phyloP scores from a whole-genome alignment of 768 basidiomycete species.

The Rossbeevera mucosa region DNA sequence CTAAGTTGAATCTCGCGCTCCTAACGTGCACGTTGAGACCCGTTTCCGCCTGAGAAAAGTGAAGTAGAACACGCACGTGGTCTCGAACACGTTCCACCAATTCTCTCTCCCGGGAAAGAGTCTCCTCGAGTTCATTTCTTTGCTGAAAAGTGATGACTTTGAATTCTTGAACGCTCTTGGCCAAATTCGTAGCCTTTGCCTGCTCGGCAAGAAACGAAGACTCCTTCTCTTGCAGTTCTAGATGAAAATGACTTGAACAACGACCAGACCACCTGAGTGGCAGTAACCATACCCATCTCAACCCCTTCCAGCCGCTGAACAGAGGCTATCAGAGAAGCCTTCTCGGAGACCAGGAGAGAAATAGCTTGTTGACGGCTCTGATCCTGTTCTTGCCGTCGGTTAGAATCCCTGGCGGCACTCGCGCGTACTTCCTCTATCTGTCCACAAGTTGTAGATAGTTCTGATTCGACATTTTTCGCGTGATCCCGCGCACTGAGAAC shows the following conservation, averaged over 20 bases:
- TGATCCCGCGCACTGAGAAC: conserved; percentile 8
- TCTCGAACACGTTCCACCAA: conserved; percentile 31
- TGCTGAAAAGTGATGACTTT: conserved; percentile 36
- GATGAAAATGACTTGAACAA: not conserved
- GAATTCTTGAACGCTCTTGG: conserved; percentile 40
- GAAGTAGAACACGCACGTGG: conserved; percentile 28
- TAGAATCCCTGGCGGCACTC: conserved; percentile 9
- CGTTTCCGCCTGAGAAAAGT: not conserved
- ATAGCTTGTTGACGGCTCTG: conserved; percentile 71
- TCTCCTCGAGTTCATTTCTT: conserved; percentile 39
- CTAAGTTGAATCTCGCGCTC: conserved; percentile 72
- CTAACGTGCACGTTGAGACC: conserved; percentile 31
- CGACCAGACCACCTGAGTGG: not conserved
- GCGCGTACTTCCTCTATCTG: conserved; percentile 19
- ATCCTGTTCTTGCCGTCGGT: conserved; percentile 30
- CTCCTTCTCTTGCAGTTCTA: conserved; percentile 45
- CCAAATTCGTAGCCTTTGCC: conserved; percentile 35
- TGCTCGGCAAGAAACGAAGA: conserved; percentile 41
- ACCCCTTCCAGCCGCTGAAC: conserved; percentile 53
- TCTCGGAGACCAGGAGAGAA: conserved; percentile 70
- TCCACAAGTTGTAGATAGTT: conserved; percentile 16
- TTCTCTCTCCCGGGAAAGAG: conserved; percentile 47
- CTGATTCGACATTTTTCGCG: conserved; percentile 16
- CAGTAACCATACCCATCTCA: conserved; percentile 55
- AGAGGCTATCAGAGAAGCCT: conserved; percentile 54